These are phyloP conservation scores for Naematelia aurantialba DNA, from an alignment of 768 basidiomycete species.

Conservation along the genomic window DNA sequence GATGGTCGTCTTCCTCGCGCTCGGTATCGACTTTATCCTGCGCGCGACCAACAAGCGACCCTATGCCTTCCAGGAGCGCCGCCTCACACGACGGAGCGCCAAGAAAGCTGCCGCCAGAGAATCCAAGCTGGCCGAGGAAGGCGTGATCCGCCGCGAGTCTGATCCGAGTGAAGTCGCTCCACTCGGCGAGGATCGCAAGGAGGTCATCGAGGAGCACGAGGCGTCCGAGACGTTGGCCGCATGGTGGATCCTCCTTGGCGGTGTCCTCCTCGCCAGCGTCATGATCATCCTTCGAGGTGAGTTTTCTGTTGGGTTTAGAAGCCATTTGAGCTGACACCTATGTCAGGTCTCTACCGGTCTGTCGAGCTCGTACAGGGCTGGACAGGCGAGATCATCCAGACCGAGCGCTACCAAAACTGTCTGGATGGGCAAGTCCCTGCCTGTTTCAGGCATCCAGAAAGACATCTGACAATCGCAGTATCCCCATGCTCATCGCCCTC, in stretches of 20 bases:
- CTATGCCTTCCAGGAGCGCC: constrained; percentile 24
- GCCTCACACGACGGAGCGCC: constrained; percentile 2
- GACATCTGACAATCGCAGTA: constrained; percentile 21
- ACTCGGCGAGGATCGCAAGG: neutral
- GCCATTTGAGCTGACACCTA: neutral
- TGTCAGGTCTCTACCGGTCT: constrained; percentile 14
- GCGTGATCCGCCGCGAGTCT: neutral
- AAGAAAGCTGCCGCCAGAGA: neutral
- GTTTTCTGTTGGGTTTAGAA: neutral
- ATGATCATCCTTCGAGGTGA: constrained; percentile 36
- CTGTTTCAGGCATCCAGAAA: neutral
- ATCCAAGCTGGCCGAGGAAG: neutral
- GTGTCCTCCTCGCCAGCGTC: constrained; percentile 18
- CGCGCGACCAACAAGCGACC: constrained; percentile 21
- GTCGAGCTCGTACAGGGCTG: constrained; percentile 45
- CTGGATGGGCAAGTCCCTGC: constrained; percentile 7
- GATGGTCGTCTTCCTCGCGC: constrained; percentile 42
- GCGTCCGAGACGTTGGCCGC: constrained; percentile 6
- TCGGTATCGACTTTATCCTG: constrained; percentile 44
- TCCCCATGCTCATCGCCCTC: constrained; percentile 43
- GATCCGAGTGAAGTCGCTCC: neutral
- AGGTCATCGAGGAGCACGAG: neutral
- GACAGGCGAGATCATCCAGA: constrained; percentile 33
- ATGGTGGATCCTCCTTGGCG: constrained; percentile 34
- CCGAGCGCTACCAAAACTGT: constrained; percentile 9